These are phyloP conservation scores for Phytophthora podocarpi DNA, from an alignment of 352 stramenopile species.

Conservation along the genomic window DNA sequence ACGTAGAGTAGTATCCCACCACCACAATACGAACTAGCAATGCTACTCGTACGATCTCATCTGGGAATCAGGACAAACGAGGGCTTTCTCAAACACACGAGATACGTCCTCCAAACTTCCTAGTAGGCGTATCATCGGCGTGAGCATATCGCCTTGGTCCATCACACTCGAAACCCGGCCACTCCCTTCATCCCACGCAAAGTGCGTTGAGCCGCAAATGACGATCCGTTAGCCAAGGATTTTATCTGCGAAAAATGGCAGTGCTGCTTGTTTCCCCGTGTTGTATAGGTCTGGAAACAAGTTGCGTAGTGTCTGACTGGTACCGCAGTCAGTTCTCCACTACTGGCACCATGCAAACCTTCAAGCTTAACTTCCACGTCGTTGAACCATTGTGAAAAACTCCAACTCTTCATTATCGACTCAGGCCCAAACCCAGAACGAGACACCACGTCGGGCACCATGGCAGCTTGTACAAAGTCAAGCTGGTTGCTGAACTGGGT, in stretches of 20 bases:
- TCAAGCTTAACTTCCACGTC: too few relatives aligned
- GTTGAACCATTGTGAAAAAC: too few relatives aligned
- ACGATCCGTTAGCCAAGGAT: too few relatives aligned
- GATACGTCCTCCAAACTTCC: slow-evolving; percentile 1
- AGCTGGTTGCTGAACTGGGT: too few relatives aligned
- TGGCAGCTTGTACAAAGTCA: too few relatives aligned
- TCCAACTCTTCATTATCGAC: too few relatives aligned
- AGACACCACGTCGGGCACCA: too few relatives aligned
- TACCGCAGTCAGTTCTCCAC: not conserved
- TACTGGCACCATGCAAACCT: too few relatives aligned
- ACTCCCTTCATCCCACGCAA: not conserved
- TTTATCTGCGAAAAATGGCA: not conserved
- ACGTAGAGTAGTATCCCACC: too few relatives aligned
- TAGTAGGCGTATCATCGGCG: not conserved
- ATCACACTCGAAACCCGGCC: not conserved
- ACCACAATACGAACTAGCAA: too few relatives aligned
- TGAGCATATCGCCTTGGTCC: not conserved
- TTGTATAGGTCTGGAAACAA: not conserved
- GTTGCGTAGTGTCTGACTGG: not conserved
- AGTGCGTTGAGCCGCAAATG: not conserved
- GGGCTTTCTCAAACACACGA: not conserved
- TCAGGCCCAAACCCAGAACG: too few relatives aligned
- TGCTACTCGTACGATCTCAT: too few relatives aligned
- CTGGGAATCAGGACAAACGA: not conserved
- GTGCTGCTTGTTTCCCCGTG: not conserved